Percentiles rank a stretch among this genome's conserved stretches.
Conservation (phyloP, 78 protist species). For the Pigoraptor vietnamica region DNA sequence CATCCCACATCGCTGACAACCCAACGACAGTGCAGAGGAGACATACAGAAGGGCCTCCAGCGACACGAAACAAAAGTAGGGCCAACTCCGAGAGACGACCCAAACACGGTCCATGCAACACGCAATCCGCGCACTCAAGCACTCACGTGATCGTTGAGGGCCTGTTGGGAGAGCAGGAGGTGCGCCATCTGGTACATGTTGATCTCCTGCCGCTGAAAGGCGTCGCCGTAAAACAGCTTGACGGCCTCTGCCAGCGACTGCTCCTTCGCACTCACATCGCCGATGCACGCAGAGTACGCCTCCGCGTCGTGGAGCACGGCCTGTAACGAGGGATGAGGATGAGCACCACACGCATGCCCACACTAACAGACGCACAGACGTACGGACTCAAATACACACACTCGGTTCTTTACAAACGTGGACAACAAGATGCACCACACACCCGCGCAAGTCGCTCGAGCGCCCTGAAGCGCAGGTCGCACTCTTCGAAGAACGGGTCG, state of each 20-base stretch:
- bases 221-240: not conserved
- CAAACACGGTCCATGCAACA: too few species aligned
- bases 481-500: not conserved
- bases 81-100: too few species aligned
- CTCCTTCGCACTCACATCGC: not conserved
- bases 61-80: not conserved
- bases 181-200: not conserved
- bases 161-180: not conserved
- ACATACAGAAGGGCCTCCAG: too few species aligned
- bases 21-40: too few species aligned
- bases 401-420: not conserved
- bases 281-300: not conserved
- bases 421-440: not conserved
- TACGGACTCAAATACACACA: not conserved
- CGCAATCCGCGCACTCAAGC: too few species aligned
- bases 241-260: not conserved
- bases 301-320: not conserved
- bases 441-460: not conserved
- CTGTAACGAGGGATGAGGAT: not conserved
- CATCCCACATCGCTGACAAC: not conserved
- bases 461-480: not conserved
- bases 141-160: not conserved
- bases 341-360: too few species aligned
- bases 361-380: not conserved
- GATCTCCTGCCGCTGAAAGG: not conserved